Conservation (phyloP, 1,139 yeast genomes). For the Pichia sp. region DNA sequence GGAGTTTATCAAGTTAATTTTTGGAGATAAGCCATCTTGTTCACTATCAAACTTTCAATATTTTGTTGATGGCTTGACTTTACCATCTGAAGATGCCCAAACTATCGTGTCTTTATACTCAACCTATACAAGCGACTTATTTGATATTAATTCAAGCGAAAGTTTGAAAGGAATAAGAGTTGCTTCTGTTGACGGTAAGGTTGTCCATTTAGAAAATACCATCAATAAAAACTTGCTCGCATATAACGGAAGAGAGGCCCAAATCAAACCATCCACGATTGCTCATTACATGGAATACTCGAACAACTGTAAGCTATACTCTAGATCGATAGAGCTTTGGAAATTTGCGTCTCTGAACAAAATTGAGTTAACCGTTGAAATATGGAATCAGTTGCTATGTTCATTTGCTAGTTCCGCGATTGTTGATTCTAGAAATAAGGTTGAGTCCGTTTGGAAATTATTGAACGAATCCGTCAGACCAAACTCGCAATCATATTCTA, state of each 20-base stretch:
- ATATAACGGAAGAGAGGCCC: slow-evolving; percentile 13
- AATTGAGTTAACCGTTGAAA: slow-evolving; percentile 27
- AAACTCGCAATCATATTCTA: slow-evolving; percentile 37
- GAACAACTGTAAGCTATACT: slow-evolving; percentile 14
- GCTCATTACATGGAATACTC: slow-evolving; percentile 17
- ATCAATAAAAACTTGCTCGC: slow-evolving; percentile 16
- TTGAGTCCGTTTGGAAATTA: slow-evolving; percentile 37
- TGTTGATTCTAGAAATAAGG: slow-evolving; percentile 28
- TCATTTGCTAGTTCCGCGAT: slow-evolving; percentile 36
- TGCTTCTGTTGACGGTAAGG: slow-evolving; percentile 20
- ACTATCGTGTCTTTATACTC: slow-evolving; percentile 11
- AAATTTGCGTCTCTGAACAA: slow-evolving; percentile 18
- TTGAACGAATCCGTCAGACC: slow-evolving; percentile 29
- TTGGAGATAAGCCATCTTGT: slow-evolving; percentile 20
- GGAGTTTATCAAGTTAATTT: slow-evolving; percentile 24
- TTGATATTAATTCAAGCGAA: slow-evolving; percentile 23
- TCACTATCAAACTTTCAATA: slow-evolving; percentile 40
- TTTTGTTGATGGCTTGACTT: slow-evolving; percentile 36
- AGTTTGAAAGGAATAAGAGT: slow-evolving; percentile 19
- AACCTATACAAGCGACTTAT: slow-evolving; percentile 15
- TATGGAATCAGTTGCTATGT: slow-evolving; percentile 45
- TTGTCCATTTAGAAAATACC: slow-evolving; percentile 17
- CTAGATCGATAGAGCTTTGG: slow-evolving; percentile 24
- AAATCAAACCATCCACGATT: slow-evolving; percentile 17
- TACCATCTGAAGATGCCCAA: slow-evolving; percentile 24